A percentile compares a stretch with the other conserved stretches of the same genome.
phyloP scores from a whole-genome alignment of 805 yeast genomes.

The Saturnispora saitoi region DNA sequence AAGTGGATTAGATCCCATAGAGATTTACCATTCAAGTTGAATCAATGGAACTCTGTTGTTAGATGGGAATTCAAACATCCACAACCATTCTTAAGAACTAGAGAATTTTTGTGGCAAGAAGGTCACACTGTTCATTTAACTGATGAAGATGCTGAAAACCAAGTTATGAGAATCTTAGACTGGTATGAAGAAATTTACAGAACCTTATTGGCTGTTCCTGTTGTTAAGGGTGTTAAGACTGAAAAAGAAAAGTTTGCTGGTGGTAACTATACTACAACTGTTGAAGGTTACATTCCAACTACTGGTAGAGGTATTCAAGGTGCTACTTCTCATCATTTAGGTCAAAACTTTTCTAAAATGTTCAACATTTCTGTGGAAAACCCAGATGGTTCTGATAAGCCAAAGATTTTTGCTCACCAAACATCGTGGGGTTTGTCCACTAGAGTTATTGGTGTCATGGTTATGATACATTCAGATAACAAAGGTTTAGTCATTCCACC shows the following conservation, averaged over 20 bases:
- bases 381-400: constrained; percentile 82
- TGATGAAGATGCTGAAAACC: constrained; percentile 67
- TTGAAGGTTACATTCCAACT: constrained; percentile 94
- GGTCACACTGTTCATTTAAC: constrained; percentile 98
- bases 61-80: constrained; percentile 99
- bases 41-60: constrained; percentile 99
- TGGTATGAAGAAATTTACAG: constrained; percentile 78
- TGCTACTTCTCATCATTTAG: constrained; percentile 96
- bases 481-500: constrained; percentile 98
- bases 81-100: constrained; percentile 96
- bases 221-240: constrained; percentile 88
- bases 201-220: constrained; percentile 95
- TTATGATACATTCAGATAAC: constrained; percentile 97
- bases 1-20: constrained; percentile 99
- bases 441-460: constrained; percentile 98
- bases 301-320: constrained; percentile 99
- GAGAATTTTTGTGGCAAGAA: constrained; percentile 99
- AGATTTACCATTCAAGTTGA: constrained; percentile 90
- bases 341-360: constrained; percentile 98
- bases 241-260: constrained; percentile 99
- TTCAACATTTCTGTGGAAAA: constrained; percentile 91
- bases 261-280: constrained; percentile 89
- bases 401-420: constrained; percentile 84
- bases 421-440: constrained; percentile 99
- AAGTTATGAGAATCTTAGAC: constrained; percentile 80